Evolutionary conservation across 78 protist genomes (phyloP).

Genomic region (Cavenderia fasciculata): DNA sequence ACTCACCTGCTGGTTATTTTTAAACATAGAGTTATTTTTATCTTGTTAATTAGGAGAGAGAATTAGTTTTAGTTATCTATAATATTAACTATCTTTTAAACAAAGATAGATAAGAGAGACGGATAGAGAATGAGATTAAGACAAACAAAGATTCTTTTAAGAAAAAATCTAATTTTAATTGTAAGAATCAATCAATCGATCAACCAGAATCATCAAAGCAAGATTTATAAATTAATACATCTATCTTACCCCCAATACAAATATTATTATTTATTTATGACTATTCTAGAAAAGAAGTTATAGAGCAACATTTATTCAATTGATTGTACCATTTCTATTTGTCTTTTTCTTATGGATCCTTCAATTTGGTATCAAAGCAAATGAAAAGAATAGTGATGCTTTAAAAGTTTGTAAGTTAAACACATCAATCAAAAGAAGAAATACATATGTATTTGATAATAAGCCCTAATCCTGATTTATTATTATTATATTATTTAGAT

Average conservation of each 20-base stretch:
- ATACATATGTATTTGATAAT: neutral
- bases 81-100: too few relatives aligned
- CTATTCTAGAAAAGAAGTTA: neutral
- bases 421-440: neutral
- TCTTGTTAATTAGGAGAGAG: too few relatives aligned
- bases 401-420: neutral
- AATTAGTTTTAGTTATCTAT: too few relatives aligned
- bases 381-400: neutral
- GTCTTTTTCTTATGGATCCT: constrained; percentile 46
- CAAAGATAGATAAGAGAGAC: too few relatives aligned
- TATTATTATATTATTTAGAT: neutral
- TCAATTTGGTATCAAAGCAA: constrained; percentile 34
- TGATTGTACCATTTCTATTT: constrained; percentile 48
- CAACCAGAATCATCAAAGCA: too few relatives aligned
- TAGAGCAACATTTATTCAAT: neutral
- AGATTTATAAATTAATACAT: neutral
- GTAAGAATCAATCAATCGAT: neutral
- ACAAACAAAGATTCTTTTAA: constrained; percentile 22
- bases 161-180: constrained; percentile 7
- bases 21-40: too few relatives aligned
- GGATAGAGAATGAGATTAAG: too few relatives aligned
- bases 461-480: neutral
- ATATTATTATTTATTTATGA: neutral
- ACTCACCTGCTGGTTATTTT: too few relatives aligned
- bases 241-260: neutral